Conservation (phyloP, 805 yeast species). For the Diddensiella caesifluorescens region DNA sequence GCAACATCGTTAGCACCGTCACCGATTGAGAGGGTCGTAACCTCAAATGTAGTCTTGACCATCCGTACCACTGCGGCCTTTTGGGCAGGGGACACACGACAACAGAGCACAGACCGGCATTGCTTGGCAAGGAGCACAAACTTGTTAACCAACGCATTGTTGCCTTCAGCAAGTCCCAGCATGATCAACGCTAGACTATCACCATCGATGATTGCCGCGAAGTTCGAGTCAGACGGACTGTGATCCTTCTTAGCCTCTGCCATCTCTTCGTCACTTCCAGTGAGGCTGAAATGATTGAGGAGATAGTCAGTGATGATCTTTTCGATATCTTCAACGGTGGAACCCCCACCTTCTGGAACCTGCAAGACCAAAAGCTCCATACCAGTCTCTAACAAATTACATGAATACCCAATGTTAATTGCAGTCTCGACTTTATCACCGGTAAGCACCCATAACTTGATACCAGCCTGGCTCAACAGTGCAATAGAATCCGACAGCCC, state of each 20-base stretch:
- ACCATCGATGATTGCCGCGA: conserved; percentile 69
- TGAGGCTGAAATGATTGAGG: conserved; percentile 42
- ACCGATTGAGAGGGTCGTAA: conserved; percentile 77
- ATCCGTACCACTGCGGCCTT: conserved; percentile 68
- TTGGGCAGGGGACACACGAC: conserved; percentile 80
- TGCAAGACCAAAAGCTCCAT: conserved; percentile 64
- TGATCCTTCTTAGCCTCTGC: conserved; percentile 54
- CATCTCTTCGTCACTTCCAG: conserved; percentile 42
- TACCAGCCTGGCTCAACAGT: conserved; percentile 62
- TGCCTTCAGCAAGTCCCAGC: conserved; percentile 22
- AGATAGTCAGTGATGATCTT: conserved; percentile 41
- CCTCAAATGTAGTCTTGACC: conserved; percentile 59
- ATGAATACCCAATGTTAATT: conserved; percentile 74
- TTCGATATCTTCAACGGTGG: conserved; percentile 26
- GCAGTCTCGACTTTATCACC: conserved; percentile 84
- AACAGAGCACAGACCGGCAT: conserved; percentile 73
- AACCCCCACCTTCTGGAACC: conserved; percentile 32
- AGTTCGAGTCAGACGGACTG: conserved; percentile 51
- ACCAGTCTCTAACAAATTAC: conserved; percentile 59
- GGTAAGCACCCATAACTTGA: conserved; percentile 77
- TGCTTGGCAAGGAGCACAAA: conserved; percentile 69
- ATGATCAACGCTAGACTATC: conserved; percentile 48
- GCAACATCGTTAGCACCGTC: conserved; percentile 88
- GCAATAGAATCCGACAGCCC: conserved; percentile 76
- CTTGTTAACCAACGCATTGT: conserved; percentile 33